A percentile compares a stretch with the other conserved stretches of the same genome.
Evolutionary conservation across 2,329 filamentous ascomycete species (phyloP).

Genomic region (Diaporthe humulicola): DNA sequence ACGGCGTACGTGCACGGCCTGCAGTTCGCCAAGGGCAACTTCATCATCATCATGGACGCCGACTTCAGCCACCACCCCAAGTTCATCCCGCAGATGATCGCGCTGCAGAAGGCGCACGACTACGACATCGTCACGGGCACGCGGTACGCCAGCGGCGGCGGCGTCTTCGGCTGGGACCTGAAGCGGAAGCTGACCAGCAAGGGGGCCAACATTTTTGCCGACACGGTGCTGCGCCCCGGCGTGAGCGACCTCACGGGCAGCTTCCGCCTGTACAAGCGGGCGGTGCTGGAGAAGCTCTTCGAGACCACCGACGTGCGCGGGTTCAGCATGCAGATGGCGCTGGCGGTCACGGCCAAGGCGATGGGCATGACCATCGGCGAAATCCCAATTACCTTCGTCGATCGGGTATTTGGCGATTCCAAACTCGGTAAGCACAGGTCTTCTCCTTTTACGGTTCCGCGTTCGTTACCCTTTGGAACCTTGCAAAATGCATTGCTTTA

Average conservation of each 20-base stretch:
- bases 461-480: too few relatives aligned
- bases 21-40: conserved; percentile 91
- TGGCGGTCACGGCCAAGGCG: conserved; percentile 97
- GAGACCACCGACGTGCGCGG: conserved; percentile 93
- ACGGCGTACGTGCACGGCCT: conserved; percentile 97
- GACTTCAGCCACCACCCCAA: conserved; percentile 99
- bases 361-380: conserved; percentile 96
- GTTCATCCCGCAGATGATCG: conserved; percentile 96
- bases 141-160: conserved; percentile 88
- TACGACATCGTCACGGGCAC: conserved; percentile 99
- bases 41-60: conserved; percentile 99
- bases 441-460: too few relatives aligned
- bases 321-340: conserved; percentile 99
- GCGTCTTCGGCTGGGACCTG: conserved; percentile 96
- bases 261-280: conserved; percentile 94
- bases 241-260: conserved; percentile 96
- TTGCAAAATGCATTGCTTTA: too few relatives aligned
- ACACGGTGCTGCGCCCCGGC: conserved; percentile 91
- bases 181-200: conserved; percentile 88
- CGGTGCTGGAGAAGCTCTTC: conserved; percentile 91
- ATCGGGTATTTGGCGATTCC: conserved; percentile 85
- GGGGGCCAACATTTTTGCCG: conserved; percentile 94
- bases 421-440: too few relatives aligned
- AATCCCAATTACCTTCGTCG: conserved; percentile 96
- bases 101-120: conserved; percentile 79